A percentile compares a stretch with the other conserved stretches of the same genome.
Evolutionary conservation across 2,329 filamentous ascomycete species (phyloP).

Genomic region (Aureobasidium sp.): DNA sequence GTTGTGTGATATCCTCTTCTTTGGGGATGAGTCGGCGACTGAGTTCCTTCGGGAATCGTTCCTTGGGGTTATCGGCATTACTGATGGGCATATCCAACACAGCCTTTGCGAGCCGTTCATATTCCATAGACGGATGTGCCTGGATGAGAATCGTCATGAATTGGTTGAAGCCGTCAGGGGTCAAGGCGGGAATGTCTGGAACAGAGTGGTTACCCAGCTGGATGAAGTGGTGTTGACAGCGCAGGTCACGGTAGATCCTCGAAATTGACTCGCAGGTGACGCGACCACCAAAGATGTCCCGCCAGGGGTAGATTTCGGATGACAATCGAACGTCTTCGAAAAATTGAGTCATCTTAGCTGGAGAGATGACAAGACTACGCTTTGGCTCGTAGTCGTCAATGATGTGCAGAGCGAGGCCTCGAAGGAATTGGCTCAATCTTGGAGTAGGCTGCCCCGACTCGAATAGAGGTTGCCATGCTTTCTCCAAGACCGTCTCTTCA

Average conservation of each 20-base stretch:
- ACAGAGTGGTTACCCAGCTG: constrained; percentile 37
- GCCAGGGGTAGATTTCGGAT: constrained; percentile 62
- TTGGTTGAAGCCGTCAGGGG: constrained; percentile 40
- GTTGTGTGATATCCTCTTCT: constrained; percentile 48
- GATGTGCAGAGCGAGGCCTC: constrained; percentile 66
- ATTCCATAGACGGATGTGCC: constrained; percentile 70
- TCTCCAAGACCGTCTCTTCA: constrained; percentile 56
- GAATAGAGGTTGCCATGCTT: constrained; percentile 72
- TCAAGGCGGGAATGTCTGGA: constrained; percentile 40
- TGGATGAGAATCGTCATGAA: constrained; percentile 70
- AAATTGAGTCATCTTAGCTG: constrained; percentile 66
- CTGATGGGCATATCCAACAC: constrained; percentile 65
- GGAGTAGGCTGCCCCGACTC: constrained; percentile 61
- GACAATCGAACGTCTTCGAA: constrained; percentile 61
- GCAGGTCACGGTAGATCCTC: constrained; percentile 41
- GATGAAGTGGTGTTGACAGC: constrained; percentile 44
- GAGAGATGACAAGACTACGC: constrained; percentile 64
- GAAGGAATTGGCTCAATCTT: constrained; percentile 62
- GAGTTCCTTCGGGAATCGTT: constrained; percentile 72
- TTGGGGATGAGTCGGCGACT: constrained; percentile 65
- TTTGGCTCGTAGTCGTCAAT: constrained; percentile 63
- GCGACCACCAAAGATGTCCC: constrained; percentile 39
- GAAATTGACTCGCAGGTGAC: constrained; percentile 36
- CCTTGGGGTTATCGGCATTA: constrained; percentile 56
- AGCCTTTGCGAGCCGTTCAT: constrained; percentile 60